Evolutionary conservation across 2,329 filamentous ascomycete species (phyloP), one percentile per base, ranked within the genome.

Genomic region (Fusarium verticillioides): DNA sequence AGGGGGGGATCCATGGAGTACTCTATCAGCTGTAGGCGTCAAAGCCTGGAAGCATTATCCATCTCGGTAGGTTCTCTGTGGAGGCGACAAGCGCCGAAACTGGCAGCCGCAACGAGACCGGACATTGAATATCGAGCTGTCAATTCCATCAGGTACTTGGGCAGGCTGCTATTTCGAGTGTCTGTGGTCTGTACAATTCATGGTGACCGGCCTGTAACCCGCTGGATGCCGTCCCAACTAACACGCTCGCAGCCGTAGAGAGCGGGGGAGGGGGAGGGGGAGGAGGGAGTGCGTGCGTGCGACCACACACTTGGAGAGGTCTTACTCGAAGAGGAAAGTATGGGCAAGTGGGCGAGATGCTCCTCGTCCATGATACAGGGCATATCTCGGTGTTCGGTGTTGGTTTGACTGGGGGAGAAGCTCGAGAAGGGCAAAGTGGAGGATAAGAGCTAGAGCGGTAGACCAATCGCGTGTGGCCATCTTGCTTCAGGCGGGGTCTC

Each of bases 321-420:
- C 74, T 77, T 77, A 63, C 75, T 73, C 43, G 60, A 74, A 63
- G 60, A 57, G 75, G 75, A 74, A 77, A 75, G 69, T 63, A 74
- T 75, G 69, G 49, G 40, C 63, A 69, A 53, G 6, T 64, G 62
- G 58, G 47, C 42, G 44, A 62, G 57, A 50, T 23, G 34, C n/a
- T 53, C 40, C 39, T 70, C 56, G 50, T 60, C 36, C 57, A 63
- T 70, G 60, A 50, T 52, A 56, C 60, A 63, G 77, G 78, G 69
- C 70, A 77, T 79, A 78, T 78, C 74, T 79, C 78, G 78, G 78
- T 60, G 67, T 79, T 79, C 78, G 78, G 78, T 26, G 70, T 76
- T 71, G 61, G 32, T 39, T 68, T 60, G 34, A 65, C 60, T 56
- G 34, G 69, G 69, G 56, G 53, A 63, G 66, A 61, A 61, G 65